Evolutionary conservation across 805 yeast species (phyloP), one percentile per base, ranked within the genome.

Genomic region (Metschnikowia reukaufii): DNA sequence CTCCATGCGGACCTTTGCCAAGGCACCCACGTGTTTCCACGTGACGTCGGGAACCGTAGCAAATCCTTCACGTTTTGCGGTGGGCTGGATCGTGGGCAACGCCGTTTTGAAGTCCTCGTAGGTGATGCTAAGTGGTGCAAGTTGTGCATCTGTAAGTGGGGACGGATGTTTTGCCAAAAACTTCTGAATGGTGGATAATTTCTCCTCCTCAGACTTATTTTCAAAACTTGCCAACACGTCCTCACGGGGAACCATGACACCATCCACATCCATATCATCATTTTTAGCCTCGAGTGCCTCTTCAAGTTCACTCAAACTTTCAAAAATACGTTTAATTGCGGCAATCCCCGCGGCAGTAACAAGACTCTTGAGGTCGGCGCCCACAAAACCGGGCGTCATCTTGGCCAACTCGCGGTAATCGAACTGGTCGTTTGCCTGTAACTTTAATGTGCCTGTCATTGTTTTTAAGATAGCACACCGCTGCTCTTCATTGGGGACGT

Each of bases 21-120:
- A 73, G 0, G 98, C 99, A 52, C 99, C 99, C 30, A 94, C 96
- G 61, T 85, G 86, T 5, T 84, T 79, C 99, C 99, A 94, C 6
- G 96, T 83, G 3, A 94, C 97, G 63, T 94, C 98, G 0, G 99
- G 99, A 10, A 94, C 95, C 0, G 98, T 94, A 0, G 99, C 97
- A 68, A 94, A 94, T 0, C 99, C 99, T 73, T 94, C 99, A 64
- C 99, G 84, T 62, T 91, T 92, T 0, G 97, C 96, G 0, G 97
- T 88, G 9, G 99, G 99, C 68, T 94, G 99, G 37, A 94, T 86
- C 0, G 91, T 82, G 2, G 98, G 97, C 33, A 94, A 68, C 1
- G 98, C 98, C 9, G 79, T 74, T 30, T 86, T 53, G 62, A 94
- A 94, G 63, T 94, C 99, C 12, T 78, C 84, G 52, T 82, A 83